A percentile compares a stretch with the other conserved stretches of the same genome.
Conservation (phyloP, 257 asterid genomes). For the Solanum chilense region DNA sequence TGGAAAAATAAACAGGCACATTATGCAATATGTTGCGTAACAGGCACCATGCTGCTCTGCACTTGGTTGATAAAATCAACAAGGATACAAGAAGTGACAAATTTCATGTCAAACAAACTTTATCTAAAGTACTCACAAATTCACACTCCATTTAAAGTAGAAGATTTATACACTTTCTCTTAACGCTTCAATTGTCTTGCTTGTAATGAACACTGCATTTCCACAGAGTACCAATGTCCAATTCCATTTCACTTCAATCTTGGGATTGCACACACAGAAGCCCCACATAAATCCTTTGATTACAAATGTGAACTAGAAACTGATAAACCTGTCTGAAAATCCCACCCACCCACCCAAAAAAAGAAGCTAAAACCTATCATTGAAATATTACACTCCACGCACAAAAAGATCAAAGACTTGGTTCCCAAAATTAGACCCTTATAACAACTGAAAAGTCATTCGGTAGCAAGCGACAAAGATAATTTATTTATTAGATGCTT, state of each 20-base stretch:
- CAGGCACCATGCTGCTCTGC: background rate
- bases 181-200: background rate
- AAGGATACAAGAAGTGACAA: background rate
- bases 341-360: background rate
- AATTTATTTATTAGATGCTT: background rate
- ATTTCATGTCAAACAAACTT: background rate
- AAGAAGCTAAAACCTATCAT: background rate
- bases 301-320: background rate
- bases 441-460: background rate
- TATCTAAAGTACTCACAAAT: background rate
- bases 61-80: background rate
- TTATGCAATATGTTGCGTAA: constrained; percentile 12
- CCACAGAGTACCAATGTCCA: background rate
- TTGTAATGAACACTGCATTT: background rate
- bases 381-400: background rate
- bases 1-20: constrained; percentile 20
- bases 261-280: background rate
- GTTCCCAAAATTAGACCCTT: background rate
- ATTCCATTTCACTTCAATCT: background rate
- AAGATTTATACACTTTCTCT: background rate
- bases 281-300: background rate
- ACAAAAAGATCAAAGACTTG: background rate
- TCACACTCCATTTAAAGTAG: background rate
- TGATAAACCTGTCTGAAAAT: background rate
- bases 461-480: background rate